A percentile compares a stretch with the other conserved stretches of the same genome.
Conservation (phyloP, 139 green algal genomes). For the Nannochloris sp. region DNA sequence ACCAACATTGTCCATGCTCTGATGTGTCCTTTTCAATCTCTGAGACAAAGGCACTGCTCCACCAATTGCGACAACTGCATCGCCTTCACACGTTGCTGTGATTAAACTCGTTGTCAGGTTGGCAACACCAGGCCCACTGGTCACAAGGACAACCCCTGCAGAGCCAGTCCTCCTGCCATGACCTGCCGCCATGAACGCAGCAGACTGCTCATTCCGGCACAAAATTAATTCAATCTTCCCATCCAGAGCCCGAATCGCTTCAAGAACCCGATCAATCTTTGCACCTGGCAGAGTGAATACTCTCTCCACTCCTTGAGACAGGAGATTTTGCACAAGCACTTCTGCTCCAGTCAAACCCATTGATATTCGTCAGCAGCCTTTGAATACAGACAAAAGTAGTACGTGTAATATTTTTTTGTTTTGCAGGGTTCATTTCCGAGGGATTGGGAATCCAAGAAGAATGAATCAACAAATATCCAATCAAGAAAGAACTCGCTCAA, state of each 20-base stretch:
- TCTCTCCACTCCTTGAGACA: conserved; percentile 1
- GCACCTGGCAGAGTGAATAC: conserved; percentile 17
- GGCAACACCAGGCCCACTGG: background rate
- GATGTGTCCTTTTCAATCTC: conserved; percentile 10
- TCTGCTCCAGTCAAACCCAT: conserved; percentile 3
- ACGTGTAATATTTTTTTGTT: too few relatives aligned
- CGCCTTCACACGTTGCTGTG: conserved; percentile 16
- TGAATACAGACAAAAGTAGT: too few relatives aligned
- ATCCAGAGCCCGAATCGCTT: conserved; percentile 1
- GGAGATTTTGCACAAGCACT: conserved; percentile 16
- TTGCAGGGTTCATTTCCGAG: too few relatives aligned
- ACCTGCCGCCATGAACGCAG: conserved; percentile 12
- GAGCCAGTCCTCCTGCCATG: conserved; percentile 9
- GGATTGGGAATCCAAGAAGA: too few relatives aligned
- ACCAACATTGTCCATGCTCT: conserved; percentile 7
- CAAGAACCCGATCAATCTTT: conserved; percentile 13
- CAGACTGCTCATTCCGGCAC: conserved; percentile 13
- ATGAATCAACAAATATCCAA: too few relatives aligned
- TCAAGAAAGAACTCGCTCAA: too few relatives aligned
- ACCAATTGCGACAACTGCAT: conserved; percentile 11
- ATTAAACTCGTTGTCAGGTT: background rate
- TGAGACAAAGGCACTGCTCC: conserved; percentile 1
- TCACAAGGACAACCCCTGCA: background rate
- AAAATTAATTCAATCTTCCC: conserved; percentile 6
- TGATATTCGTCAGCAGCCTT: too few relatives aligned